Conservation (phyloP, 1,284 basidiomycete genomes). For the Pterulicium gracile region DNA sequence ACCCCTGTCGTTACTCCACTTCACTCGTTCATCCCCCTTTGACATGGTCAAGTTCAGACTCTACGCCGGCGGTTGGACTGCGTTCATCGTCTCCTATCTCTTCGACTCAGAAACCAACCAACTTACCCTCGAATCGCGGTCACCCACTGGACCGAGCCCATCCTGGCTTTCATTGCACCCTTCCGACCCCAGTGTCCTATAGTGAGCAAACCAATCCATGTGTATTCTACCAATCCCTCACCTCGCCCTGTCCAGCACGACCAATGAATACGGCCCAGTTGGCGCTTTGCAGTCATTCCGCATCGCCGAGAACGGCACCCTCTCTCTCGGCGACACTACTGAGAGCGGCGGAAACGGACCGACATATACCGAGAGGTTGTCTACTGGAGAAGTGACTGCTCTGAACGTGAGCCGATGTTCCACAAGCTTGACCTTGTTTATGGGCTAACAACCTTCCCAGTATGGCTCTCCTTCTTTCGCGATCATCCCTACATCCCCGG, state of each 20-base stretch:
- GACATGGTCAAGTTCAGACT: slow-evolving; percentile 39
- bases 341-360: slow-evolving; percentile 37
- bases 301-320: slow-evolving; percentile 27
- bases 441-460: slow-evolving; percentile 19
- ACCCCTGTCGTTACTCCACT: too few species aligned
- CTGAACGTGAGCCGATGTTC: slow-evolving; percentile 33
- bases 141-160: slow-evolving; percentile 24
- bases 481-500: slow-evolving; percentile 33
- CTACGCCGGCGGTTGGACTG: slow-evolving; percentile 32
- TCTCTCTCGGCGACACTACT: slow-evolving; percentile 33
- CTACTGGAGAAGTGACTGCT: slow-evolving; percentile 44
- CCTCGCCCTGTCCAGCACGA: slow-evolving; percentile 37
- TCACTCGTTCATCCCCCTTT: too few species aligned
- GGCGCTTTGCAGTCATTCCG: slow-evolving; percentile 40
- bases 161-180: slow-evolving; percentile 36
- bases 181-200: slow-evolving; percentile 33
- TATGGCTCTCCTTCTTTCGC: slow-evolving; percentile 40
- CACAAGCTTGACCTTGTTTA: background rate
- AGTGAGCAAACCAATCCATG: slow-evolving; percentile 27
- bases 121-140: slow-evolving; percentile 24
- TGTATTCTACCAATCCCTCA: too few species aligned
- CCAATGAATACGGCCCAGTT: slow-evolving; percentile 34
- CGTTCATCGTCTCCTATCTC: slow-evolving; percentile 20
- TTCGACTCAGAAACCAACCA: slow-evolving; percentile 27
- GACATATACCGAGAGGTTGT: slow-evolving; percentile 34